These are phyloP conservation scores for Alternaria dauci DNA, from an alignment of 2,329 filamentous ascomycete species.

Conservation along the genomic window DNA sequence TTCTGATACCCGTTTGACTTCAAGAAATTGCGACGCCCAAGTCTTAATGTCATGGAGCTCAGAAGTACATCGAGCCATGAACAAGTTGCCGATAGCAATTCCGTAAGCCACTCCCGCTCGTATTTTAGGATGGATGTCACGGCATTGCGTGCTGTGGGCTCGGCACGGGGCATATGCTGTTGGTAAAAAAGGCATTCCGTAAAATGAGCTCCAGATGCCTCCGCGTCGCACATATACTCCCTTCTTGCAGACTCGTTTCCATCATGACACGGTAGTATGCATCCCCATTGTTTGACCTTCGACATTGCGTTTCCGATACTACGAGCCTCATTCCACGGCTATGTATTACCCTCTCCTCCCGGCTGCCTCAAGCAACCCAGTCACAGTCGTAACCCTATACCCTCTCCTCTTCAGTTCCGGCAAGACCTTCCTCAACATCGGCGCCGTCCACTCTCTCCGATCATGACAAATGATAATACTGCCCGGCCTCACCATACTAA, in stretches of 20 bases:
- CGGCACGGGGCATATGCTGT: neutral
- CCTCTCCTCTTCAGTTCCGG: conserved; percentile 74
- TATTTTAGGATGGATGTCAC: neutral
- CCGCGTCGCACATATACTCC: neutral
- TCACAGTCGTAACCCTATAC: conserved; percentile 74
- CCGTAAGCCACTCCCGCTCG: neutral
- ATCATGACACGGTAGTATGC: neutral
- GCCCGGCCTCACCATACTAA: conserved; percentile 80
- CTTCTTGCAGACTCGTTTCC: neutral
- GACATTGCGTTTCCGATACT: neutral
- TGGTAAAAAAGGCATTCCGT: neutral
- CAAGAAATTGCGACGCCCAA: neutral
- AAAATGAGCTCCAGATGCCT: neutral
- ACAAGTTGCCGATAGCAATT: neutral
- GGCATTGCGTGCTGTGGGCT: neutral
- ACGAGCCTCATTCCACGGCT: neutral
- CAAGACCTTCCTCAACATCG: conserved; percentile 78
- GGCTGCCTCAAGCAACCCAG: conserved; percentile 26
- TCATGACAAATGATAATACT: conserved; percentile 89
- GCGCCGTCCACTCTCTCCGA: conserved; percentile 79
- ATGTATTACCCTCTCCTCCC: neutral
- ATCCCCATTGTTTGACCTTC: neutral
- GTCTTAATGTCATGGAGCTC: neutral
- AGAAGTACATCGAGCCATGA: neutral
- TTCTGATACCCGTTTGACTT: neutral